Base-by-base conservation (phyloP, 495 filamentous ascomycete genomes). In the Trichocladium uniseriatum region DNA sequence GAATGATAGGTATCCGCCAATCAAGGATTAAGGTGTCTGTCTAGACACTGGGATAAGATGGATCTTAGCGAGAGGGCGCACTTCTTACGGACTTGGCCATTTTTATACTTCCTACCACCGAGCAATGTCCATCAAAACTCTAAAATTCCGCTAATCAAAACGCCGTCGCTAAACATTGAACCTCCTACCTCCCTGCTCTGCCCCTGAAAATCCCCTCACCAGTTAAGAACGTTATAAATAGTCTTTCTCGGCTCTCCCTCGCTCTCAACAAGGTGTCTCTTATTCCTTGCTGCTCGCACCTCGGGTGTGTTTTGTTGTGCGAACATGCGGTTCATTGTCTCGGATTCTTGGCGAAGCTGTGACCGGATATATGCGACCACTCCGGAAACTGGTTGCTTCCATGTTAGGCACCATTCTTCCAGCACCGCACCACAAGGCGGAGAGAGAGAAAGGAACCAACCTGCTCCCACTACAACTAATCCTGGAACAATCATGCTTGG, bases 241-340 rank as follows among this genome's bases (percentile, higher is more conserved):
- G 59, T 62, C 53, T 68, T 66, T 34, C 66, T 53, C 3, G 67
- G 67, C 39, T 70, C 66, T 6, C 67, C 67, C 53, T 66, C 60
- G 16, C 38, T 47, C 15, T 68, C 66, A 27, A 70, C 58, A 27
- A 55, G 35, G 8, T 64, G 50, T 18, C 29, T 53, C 27, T 41
- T 49, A 29, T 58, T 66, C 40, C 67, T 43, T 6, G 63, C 52
- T 28, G 53, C 53, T 38, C 65, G 56, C 24, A 67, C 66, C 15
- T 61, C 52, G 24, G 67, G 61, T 0, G 67, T 66, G 53, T 70
- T 69, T 45, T 70, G 63, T 48, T 70, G 62, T 0, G 67, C 48
- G 43, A 69, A 70, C 54, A 67, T 66, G 29, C 56, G 52, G 54
- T 70, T 66, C 58, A 70, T 61, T 24, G 56, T 54, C 13, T 55